Percentiles rank a stretch among this genome's conserved stretches.
phyloP scores from a whole-genome alignment of 1,284 basidiomycete species.

The Papiliotrema fonsecae region DNA sequence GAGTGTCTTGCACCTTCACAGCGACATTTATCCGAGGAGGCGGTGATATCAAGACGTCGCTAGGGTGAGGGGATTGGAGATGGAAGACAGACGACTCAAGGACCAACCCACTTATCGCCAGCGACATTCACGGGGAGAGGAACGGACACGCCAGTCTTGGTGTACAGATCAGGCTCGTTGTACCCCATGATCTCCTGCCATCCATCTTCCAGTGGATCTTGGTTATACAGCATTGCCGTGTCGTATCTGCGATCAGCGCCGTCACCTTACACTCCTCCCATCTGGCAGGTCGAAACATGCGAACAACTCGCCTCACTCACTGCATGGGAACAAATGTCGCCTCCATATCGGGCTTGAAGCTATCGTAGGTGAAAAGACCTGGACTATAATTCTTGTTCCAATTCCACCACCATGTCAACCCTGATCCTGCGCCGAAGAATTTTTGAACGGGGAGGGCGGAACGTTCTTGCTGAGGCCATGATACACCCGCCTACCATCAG shows the following conservation, averaged over 20 bases:
- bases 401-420: slow-evolving; percentile 24
- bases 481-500: slow-evolving; percentile 17
- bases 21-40: too few species aligned
- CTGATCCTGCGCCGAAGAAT: slow-evolving; percentile 20
- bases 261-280: too few species aligned
- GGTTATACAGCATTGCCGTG: slow-evolving; percentile 8
- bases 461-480: slow-evolving; percentile 23
- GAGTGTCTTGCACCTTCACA: background rate
- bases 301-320: slow-evolving; percentile 8
- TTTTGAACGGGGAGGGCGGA: slow-evolving; percentile 15
- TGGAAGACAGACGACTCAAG: too few species aligned
- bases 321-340: slow-evolving; percentile 27
- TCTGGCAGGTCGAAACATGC: too few species aligned
- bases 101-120: slow-evolving; percentile 4
- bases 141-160: slow-evolving; percentile 1
- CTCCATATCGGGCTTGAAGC: slow-evolving; percentile 5
- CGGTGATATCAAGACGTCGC: too few species aligned
- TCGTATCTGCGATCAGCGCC: slow-evolving; percentile 11
- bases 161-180: slow-evolving; percentile 22
- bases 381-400: slow-evolving; percentile 32
- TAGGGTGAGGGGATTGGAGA: too few species aligned
- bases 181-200: slow-evolving; percentile 23
- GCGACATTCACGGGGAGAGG: slow-evolving; percentile 1
- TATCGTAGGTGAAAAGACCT: slow-evolving; percentile 9
- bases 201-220: slow-evolving; percentile 15